Evolutionary conservation across 805 yeast genomes (phyloP).

Genomic region (Candida broadrunensis): DNA sequence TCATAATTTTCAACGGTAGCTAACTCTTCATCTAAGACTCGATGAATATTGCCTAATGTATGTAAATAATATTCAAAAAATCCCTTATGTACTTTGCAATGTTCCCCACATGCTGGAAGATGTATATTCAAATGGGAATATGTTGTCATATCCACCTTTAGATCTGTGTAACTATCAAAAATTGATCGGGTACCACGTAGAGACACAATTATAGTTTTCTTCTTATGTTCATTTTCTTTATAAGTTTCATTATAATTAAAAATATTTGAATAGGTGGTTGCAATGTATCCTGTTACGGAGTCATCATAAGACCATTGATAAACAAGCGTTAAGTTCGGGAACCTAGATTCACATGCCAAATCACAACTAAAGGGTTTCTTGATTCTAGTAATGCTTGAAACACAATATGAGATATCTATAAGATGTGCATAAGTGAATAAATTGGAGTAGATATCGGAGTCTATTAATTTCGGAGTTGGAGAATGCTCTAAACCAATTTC

Average conservation of each 20-base stretch:
- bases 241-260: conserved; percentile 15
- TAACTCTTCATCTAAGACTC: conserved; percentile 18
- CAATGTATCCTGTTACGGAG: conserved; percentile 38
- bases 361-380: conserved; percentile 38
- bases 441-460: conserved; percentile 20
- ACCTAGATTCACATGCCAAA: conserved; percentile 27
- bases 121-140: conserved; percentile 20
- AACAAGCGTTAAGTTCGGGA: conserved; percentile 35
- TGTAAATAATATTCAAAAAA: conserved; percentile 27
- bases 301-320: conserved; percentile 41
- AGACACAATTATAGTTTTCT: conserved; percentile 30
- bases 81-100: conserved; percentile 41
- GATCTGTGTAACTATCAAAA: conserved; percentile 36
- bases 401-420: conserved; percentile 43
- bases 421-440: conserved; percentile 39
- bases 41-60: conserved; percentile 24
- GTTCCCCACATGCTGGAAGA: conserved; percentile 24
- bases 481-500: not conserved
- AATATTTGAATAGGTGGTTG: conserved; percentile 25
- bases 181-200: conserved; percentile 44
- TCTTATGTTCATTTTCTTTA: conserved; percentile 4
- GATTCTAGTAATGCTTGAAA: conserved; percentile 26
- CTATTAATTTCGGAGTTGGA: conserved; percentile 15
- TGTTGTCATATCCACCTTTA: conserved; percentile 32
- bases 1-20: conserved; percentile 16